Evolutionary conservation across 306 rosid genomes (phyloP).

Genomic region (Ochetophila trinervis): DNA sequence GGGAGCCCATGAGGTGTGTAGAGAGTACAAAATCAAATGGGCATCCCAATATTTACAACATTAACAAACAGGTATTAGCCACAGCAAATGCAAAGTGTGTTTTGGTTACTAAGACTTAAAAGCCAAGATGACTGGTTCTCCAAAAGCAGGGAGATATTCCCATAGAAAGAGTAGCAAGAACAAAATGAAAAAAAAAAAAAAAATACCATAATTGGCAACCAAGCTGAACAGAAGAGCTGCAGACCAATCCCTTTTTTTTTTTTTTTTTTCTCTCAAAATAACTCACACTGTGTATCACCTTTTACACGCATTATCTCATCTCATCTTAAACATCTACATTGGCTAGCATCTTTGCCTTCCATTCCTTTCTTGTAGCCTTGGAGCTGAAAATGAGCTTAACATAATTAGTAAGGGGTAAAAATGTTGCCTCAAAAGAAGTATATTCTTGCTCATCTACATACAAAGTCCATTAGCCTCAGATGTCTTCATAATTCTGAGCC

Average conservation of each 20-base stretch:
- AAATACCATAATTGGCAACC: constrained; percentile 31
- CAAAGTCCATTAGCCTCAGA: constrained; percentile 79
- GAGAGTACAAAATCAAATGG: constrained; percentile 32
- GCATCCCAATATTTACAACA: constrained; percentile 49
- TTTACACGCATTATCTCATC: constrained; percentile 24
- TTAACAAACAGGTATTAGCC: constrained; percentile 32
- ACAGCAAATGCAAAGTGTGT: constrained; percentile 11
- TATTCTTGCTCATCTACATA: constrained; percentile 32
- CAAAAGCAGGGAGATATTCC: constrained; percentile 28
- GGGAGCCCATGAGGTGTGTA: constrained; percentile 36
- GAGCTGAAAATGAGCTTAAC: constrained; percentile 54
- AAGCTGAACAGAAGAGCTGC: constrained; percentile 31
- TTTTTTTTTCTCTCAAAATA: constrained; percentile 33
- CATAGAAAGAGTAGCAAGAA: constrained; percentile 21
- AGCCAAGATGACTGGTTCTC: constrained; percentile 31
- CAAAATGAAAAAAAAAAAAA: constrained; percentile 12
- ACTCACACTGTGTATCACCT: constrained; percentile 29
- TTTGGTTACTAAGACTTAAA: constrained; percentile 15
- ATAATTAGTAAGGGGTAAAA: constrained; percentile 1
- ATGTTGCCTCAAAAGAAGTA: constrained; percentile 6
- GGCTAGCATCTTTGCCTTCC: constrained; percentile 53
- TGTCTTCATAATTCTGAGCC: constrained; percentile 86
- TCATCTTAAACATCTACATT: constrained; percentile 35
- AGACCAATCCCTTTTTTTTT: constrained; percentile 27
- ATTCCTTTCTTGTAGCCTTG: constrained; percentile 59